Base-by-base conservation (phyloP, 2,329 filamentous ascomycete genomes). In the Sordariomycetes sp. region DNA sequence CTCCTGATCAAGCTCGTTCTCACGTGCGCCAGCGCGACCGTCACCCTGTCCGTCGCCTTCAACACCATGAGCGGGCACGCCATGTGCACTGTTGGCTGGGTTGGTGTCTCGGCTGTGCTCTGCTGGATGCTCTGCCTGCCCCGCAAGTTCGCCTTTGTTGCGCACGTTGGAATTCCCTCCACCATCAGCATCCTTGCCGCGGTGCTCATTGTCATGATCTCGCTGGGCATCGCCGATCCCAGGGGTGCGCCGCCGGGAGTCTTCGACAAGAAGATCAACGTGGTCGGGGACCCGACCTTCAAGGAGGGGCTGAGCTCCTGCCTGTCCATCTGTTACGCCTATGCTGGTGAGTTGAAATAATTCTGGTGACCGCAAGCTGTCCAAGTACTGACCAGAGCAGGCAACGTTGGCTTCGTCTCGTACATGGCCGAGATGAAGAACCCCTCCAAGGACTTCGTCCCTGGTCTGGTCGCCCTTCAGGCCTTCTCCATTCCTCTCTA, bases 1-100 rank as follows among this genome's bases (percentile, higher is more conserved):
- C 79, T 85, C 50, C 50, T 84, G 10, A 52, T 84, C 43, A 83
- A 85, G 61, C 82, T 84, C 49, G 81, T 75, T 33, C 80, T 82
- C 56, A 82, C 82, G 37, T 70, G 74, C 58, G 76, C 73, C 28
- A 68, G 81, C 39, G 78, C 82, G 47, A 78, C 74, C 46, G 63
- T 83, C 32, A 74, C 76, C 3, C 74, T 79, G 30, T 72, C 78
- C 28, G 72, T 81, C 46, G 81, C 79, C 46, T 66, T 82, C 45
- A 83, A 83, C 59, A 82, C 77, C 32, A 77, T 83, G 51, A 72
- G 69, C 9, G 61, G 64, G 36, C 70, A 79, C 49, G 63, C 64
- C 6, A 46, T 77, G 7, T 85, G 80, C 59, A 83, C 79, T 2
- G 72, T 84, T 37, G 70, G 65, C 23, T 85, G 81, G 52, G 70